phyloP scores from a whole-genome alignment of 495 filamentous ascomycete genomes.

The Penicillium arizonense region DNA sequence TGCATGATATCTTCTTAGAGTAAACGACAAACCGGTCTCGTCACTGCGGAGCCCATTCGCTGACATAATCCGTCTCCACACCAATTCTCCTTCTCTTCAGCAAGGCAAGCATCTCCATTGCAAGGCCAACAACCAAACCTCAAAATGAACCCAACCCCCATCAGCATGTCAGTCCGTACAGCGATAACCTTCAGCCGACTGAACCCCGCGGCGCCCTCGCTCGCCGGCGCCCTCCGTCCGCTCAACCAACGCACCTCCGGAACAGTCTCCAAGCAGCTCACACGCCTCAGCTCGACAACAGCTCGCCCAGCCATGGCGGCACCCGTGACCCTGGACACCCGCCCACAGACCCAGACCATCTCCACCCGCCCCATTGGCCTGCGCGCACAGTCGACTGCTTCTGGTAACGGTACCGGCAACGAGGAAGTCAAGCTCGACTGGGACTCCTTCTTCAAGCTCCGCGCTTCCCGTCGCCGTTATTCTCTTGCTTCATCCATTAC shows the following conservation, averaged over 20 bases:
- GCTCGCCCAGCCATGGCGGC: conserved; percentile 10
- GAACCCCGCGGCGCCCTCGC: conserved; percentile 19
- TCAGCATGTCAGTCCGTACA: conserved; percentile 32
- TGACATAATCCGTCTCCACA: conserved; percentile 23
- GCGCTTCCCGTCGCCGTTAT: conserved; percentile 77
- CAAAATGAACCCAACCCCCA: conserved; percentile 23
- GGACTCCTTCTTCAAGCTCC: conserved; percentile 91
- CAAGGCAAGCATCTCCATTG: conserved; percentile 10
- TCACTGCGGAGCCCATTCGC: not conserved
- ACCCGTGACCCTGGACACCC: conserved; percentile 13
- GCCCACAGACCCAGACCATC: conserved; percentile 16
- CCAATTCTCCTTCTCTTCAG: conserved; percentile 9
- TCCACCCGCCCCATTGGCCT: conserved; percentile 32
- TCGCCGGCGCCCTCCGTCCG: conserved; percentile 17
- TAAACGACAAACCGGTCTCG: too few species aligned
- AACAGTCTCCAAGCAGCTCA: conserved; percentile 17
- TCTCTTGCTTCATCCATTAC: conserved; percentile 72
- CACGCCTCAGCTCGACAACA: conserved; percentile 18
- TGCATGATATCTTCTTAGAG: too few species aligned
- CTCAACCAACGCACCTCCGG: conserved; percentile 10
- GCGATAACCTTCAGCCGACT: conserved; percentile 27
- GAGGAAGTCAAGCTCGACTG: conserved; percentile 64
- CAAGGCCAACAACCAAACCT: not conserved
- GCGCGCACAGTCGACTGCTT: conserved; percentile 35
- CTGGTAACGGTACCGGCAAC: conserved; percentile 10